Evolutionary conservation across 2,329 filamentous ascomycete species (phyloP).

Genomic region (Pseudogymnoascus verrucosus): DNA sequence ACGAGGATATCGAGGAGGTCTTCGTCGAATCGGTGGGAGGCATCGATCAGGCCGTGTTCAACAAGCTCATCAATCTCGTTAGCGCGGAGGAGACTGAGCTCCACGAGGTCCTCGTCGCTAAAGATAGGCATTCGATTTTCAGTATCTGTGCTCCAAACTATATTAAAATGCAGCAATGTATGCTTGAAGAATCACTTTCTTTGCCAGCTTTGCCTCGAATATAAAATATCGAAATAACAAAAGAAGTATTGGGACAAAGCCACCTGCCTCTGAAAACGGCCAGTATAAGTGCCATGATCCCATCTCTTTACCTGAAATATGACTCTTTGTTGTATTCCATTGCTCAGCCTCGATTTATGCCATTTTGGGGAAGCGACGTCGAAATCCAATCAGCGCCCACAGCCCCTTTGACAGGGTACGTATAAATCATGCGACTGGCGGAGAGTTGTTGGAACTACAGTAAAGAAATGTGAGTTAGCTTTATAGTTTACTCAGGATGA

Average conservation of each 20-base stretch:
- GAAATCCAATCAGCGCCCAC: background rate
- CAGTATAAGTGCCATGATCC: background rate
- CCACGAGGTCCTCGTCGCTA: slow-evolving; percentile 16
- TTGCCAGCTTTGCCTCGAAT: background rate
- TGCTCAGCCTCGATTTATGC: background rate
- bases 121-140: slow-evolving; percentile 9
- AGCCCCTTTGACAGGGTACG: background rate
- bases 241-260: background rate
- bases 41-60: slow-evolving; percentile 10
- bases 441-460: background rate
- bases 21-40: slow-evolving; percentile 13
- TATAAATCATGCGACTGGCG: background rate
- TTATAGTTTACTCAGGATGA: background rate
- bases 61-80: slow-evolving; percentile 17
- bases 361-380: background rate
- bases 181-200: background rate
- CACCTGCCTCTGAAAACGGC: background rate
- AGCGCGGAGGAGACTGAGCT: slow-evolving; percentile 16
- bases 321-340: background rate
- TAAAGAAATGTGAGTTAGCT: background rate
- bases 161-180: background rate
- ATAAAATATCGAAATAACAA: background rate
- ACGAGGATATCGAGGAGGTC: slow-evolving; percentile 10
- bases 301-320: background rate
- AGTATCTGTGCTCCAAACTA: background rate